Evolutionary conservation across 2,329 filamentous ascomycete genomes (phyloP).

Genomic region (Aspergillaceae sp.): DNA sequence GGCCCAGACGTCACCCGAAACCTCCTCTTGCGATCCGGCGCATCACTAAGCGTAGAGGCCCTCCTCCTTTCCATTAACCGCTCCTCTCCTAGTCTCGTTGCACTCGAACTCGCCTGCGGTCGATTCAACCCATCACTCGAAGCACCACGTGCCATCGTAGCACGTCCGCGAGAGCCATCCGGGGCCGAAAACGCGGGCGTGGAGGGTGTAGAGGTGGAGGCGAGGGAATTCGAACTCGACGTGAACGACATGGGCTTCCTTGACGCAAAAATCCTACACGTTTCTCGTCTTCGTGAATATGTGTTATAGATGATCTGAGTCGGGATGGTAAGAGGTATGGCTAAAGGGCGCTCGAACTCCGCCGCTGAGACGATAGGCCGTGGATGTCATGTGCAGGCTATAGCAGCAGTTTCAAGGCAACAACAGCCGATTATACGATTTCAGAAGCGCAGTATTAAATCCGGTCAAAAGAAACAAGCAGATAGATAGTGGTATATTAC

Average conservation of each 20-base stretch:
- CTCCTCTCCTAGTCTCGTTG: slow-evolving; percentile 8
- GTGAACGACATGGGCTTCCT: slow-evolving; percentile 16
- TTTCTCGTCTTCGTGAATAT: neutral
- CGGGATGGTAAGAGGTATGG: neutral
- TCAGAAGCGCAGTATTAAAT: too few species aligned
- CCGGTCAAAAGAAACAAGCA: too few species aligned
- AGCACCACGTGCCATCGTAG: too few species aligned
- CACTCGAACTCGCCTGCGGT: too few species aligned
- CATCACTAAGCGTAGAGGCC: slow-evolving; percentile 13
- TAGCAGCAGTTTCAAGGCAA: too few species aligned
- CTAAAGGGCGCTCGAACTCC: too few species aligned
- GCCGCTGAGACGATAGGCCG: too few species aligned
- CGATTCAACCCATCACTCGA: too few species aligned
- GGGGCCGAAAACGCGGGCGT: slow-evolving; percentile 5
- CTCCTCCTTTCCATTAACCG: slow-evolving; percentile 3
- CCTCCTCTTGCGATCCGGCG: slow-evolving; percentile 35
- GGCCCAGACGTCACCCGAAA: slow-evolving; percentile 15
- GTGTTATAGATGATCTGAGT: slow-evolving; percentile 1
- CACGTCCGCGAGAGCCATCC: slow-evolving; percentile 1
- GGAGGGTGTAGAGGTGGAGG: slow-evolving; percentile 9
- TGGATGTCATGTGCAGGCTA: too few species aligned
- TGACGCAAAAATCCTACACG: too few species aligned
- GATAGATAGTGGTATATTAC: too few species aligned
- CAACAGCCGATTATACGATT: too few species aligned
- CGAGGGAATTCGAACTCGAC: slow-evolving; percentile 12